Conservation (phyloP, 2,329 filamentous ascomycete species). For the Scytalidium lignicola region DNA sequence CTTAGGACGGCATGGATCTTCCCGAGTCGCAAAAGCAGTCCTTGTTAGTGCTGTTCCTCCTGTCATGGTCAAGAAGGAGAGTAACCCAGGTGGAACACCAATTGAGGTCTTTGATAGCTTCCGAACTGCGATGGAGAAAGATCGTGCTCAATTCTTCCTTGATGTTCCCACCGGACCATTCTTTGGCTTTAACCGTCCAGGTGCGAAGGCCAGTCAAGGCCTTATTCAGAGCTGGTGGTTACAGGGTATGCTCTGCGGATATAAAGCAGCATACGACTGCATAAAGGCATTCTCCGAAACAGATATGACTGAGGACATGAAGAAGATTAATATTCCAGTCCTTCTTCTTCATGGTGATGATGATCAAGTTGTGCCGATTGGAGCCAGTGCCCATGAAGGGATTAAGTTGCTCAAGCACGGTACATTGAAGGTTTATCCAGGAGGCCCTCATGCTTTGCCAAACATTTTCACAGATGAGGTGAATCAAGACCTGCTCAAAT, state of each 20-base stretch:
- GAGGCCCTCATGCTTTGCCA: constrained; percentile 34
- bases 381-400: constrained; percentile 24
- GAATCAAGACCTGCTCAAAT: constrained; percentile 32
- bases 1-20: constrained; percentile 30
- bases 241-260: constrained; percentile 34
- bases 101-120: constrained; percentile 34
- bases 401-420: constrained; percentile 32
- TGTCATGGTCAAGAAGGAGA: constrained; percentile 28
- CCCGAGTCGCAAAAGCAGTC: constrained; percentile 34
- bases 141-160: constrained; percentile 31
- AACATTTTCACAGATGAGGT: constrained; percentile 31
- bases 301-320: constrained; percentile 35
- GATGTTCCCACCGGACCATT: constrained; percentile 31
- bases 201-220: constrained; percentile 28
- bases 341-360: constrained; percentile 36
- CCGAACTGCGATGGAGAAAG: constrained; percentile 29
- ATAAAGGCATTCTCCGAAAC: constrained; percentile 36
- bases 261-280: constrained; percentile 34
- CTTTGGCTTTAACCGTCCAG: constrained; percentile 30
- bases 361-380: constrained; percentile 36
- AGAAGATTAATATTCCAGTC: constrained; percentile 33
- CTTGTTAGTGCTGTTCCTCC: constrained; percentile 33
- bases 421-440: constrained; percentile 34
- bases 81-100: constrained; percentile 30
- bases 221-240: constrained; percentile 34